phyloP scores from a whole-genome alignment of 2,329 filamentous ascomycete genomes.

The Bipolaris zeicola region DNA sequence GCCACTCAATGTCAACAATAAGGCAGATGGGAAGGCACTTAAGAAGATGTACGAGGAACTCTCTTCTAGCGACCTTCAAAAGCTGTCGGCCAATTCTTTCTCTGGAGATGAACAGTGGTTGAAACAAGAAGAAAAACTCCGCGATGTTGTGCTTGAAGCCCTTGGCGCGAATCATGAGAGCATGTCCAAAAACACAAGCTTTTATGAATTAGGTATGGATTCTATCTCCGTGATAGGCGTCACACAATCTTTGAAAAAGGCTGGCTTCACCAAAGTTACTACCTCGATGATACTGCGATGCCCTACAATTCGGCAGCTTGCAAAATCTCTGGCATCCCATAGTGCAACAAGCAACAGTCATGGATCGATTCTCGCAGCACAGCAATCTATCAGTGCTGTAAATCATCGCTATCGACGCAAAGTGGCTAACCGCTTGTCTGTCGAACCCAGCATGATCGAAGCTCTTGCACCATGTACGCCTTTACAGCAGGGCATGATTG shows the following conservation, averaged over 20 bases:
- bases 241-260: slow-evolving; percentile 65
- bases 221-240: slow-evolving; percentile 83
- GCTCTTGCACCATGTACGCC: slow-evolving; percentile 82
- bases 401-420: slow-evolving; percentile 64
- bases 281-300: slow-evolving; percentile 71
- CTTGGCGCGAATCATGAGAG: slow-evolving; percentile 52
- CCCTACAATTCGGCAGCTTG: slow-evolving; percentile 50
- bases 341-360: slow-evolving; percentile 3
- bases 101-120: slow-evolving; percentile 34
- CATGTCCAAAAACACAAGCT: slow-evolving; percentile 64
- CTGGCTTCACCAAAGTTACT: slow-evolving; percentile 65
- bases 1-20: slow-evolving; percentile 87
- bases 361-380: slow-evolving; percentile 55
- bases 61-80: slow-evolving; percentile 65
- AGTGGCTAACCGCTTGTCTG: slow-evolving; percentile 59
- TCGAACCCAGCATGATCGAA: slow-evolving; percentile 65
- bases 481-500: slow-evolving; percentile 85
- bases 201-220: slow-evolving; percentile 87
- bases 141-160: slow-evolving; percentile 61
- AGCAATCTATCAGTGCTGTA: slow-evolving; percentile 67
- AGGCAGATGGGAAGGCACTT: slow-evolving; percentile 76
- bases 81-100: slow-evolving; percentile 46
- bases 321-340: slow-evolving; percentile 37
- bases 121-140: slow-evolving; percentile 56
- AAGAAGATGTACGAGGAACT: slow-evolving; percentile 68